These are phyloP conservation scores for Auriscalpium orientale DNA, from an alignment of 768 basidiomycete genomes.

Conservation along the genomic window DNA sequence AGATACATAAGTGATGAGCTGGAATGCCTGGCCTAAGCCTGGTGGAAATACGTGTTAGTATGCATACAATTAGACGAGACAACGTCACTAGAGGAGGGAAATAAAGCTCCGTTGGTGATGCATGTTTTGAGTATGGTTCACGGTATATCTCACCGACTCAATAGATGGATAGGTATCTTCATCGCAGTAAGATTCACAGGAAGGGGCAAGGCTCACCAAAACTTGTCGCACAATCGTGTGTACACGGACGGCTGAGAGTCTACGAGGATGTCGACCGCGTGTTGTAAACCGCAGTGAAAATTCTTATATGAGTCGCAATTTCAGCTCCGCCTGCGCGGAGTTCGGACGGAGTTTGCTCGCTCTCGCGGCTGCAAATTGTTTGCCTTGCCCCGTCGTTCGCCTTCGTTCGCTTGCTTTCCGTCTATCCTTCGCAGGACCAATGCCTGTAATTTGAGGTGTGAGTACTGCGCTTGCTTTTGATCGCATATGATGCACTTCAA, in stretches of 20 bases:
- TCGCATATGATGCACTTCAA: slow-evolving; percentile 4
- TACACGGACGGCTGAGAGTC: too few species aligned
- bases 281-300: too few species aligned
- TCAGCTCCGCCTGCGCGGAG: too few species aligned
- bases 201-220: not conserved
- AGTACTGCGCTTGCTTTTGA: not conserved
- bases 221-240: slow-evolving; percentile 2
- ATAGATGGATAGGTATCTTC: slow-evolving; percentile 16
- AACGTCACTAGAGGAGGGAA: not conserved
- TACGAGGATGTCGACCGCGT: too few species aligned
- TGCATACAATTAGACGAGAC: not conserved
- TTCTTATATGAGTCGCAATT: too few species aligned
- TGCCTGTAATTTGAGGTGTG: not conserved
- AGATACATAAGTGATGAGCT: not conserved
- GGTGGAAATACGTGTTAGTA: not conserved
- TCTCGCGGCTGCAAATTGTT: too few species aligned
- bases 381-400: too few species aligned
- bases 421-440: too few species aligned
- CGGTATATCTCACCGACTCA: slow-evolving; percentile 16
- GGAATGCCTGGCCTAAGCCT: not conserved
- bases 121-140: slow-evolving; percentile 19
- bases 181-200: slow-evolving; percentile 4
- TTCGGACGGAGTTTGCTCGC: too few species aligned
- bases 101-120: slow-evolving; percentile 18
- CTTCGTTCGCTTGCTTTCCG: too few species aligned